Percentiles rank a stretch among this genome's conserved stretches.
Evolutionary conservation across 306 rosid genomes (phyloP).

Genomic region (Quercus engelmannii): DNA sequence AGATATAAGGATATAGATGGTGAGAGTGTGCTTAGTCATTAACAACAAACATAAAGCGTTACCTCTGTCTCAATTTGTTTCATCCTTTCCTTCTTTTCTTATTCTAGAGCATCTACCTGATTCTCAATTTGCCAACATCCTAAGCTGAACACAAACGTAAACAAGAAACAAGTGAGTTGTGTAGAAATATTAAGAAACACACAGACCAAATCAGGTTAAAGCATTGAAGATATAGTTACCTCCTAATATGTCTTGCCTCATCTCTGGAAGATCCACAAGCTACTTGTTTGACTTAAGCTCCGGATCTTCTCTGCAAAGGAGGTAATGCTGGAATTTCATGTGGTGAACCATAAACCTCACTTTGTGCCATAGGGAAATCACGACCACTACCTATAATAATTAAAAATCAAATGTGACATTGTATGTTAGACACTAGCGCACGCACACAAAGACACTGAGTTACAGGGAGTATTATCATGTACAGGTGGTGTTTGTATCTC

Average conservation of each 20-base stretch:
- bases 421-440: no score
- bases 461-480: no score
- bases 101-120: conserved; percentile 67
- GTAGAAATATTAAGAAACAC: neutral
- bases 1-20: neutral
- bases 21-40: neutral
- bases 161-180: neutral
- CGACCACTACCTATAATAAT: conserved; percentile 16
- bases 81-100: conserved; percentile 56
- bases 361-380: conserved; percentile 23
- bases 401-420: no score
- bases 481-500: no score
- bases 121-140: conserved; percentile 63
- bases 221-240: conserved; percentile 23
- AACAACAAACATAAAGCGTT: conserved; percentile 11
- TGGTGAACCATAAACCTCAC: conserved; percentile 32
- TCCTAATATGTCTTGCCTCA: conserved; percentile 51
- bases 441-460: no score
- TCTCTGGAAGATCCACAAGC: conserved; percentile 61
- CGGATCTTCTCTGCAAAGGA: conserved; percentile 27
- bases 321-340: conserved; percentile 38
- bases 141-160: conserved; percentile 25
- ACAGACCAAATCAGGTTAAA: neutral
- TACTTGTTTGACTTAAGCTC: conserved; percentile 30
- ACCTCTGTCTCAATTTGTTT: conserved; percentile 59